Base-by-base conservation (phyloP, 192 early-diverging fungal genomes). In the Umbelopsis isabellina region DNA sequence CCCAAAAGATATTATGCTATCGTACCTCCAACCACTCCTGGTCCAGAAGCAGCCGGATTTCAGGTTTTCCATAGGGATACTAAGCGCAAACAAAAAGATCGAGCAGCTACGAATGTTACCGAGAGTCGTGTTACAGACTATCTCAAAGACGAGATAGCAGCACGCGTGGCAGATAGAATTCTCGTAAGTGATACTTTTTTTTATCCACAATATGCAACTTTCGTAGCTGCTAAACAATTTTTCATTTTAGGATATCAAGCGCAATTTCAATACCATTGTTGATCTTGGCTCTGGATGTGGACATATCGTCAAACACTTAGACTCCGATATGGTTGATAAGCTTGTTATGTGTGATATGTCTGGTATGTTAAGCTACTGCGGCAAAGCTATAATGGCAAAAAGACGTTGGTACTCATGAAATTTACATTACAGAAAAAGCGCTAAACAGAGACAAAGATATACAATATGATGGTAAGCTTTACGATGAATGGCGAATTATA, bases 281-380 rank as follows among this genome's bases (percentile, higher is more conserved):
- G 97, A 98, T 78, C 75, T 97, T 58, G 95, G 95, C 8, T 86
- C 92, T 37, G 95, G 95, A 8, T 86, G 89, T 50, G 97, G 97
- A 18, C 94, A 96, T 75, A 85, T 98, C 65, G 84, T 85, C 23
- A 95, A 97, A 78, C 86, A 88, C 61, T 77, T 95, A 4, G 91
- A 95, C 71, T 79, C 82, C 9, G 94, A 94, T 61, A 91, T 94
- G 81, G 85, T 91, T 82, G 88, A 94, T 66, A 87, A 88, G 48
- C 72, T 98, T 65, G 82, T 96, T 27, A 93, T 94, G 93, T 91
- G 91, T 73, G 97, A 98, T 70, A 88, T 87, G 77, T 92, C 94
- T 66, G 80, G 88, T 85, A 67, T 71, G 52, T 16, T 46, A 22
- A 41, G 37, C 37, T 3, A 50, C 47, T 49, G 30, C 23, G 68